Evolutionary conservation across 352 stramenopile species (phyloP), one percentile per base, ranked within the genome.

Genomic region (Pythium sukuiense): DNA sequence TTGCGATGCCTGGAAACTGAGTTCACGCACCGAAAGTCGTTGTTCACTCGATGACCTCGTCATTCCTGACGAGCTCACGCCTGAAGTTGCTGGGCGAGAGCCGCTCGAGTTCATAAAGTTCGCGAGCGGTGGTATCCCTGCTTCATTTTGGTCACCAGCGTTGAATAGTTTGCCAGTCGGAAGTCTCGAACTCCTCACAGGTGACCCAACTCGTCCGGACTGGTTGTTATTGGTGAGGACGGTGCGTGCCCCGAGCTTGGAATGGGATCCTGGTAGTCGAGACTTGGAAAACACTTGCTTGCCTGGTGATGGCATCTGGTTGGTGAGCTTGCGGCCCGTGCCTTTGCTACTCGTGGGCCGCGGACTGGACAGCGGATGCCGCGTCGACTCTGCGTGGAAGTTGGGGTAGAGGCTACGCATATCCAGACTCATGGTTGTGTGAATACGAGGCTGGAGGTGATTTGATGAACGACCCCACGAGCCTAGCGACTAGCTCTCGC

Each of bases 311-410:
- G 32, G 13, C 1, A 56, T 12, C 8, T n/a, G 16, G 5, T 49
- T 45, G 37, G 30, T 33, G 3, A 35, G 43, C 29, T 54, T 61
- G 8, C 65, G 41, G 35, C 20, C 30, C 0, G 41, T 55, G n/a
- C 57, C 53, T 45, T 65, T 74, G 26, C 54, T 73, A 46, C 66
- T 71, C 12, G 65, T 55, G 5, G 65, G 50, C 5, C 57, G 32
- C 2, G 65, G 57, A 30, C 52, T 71, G 16, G 59, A 64, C 11
- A 52, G 61, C 46, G 45, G 27, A 14, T 73, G 67, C 24, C 61
- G 60, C n/a, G 79, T 67, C 29, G 74, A 58, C 65, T 91, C 82
- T 1, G 73, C 77, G 37, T 87, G 73, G 37, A 87, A 80, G 59
- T 89, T 83, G 6, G 82, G 82, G 37, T 89, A 91, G 29, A 89